These are phyloP conservation scores for Elaeagnus macrophylla DNA, from an alignment of 306 rosid genomes.

Conservation along the genomic window DNA sequence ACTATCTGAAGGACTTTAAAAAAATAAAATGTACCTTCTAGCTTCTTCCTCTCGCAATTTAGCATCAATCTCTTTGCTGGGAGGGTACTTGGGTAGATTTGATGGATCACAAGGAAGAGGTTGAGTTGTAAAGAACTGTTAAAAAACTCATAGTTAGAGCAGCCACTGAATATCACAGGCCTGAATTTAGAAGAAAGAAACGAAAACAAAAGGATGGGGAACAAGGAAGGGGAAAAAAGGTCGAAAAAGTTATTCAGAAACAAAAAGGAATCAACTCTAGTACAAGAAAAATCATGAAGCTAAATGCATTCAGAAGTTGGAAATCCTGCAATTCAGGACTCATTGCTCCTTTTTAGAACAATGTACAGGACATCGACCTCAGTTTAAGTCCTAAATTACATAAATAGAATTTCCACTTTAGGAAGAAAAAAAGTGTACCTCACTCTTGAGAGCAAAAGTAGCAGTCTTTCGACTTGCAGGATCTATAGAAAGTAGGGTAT, in stretches of 20 bases:
- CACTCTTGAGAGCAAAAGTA: constrained; percentile 57
- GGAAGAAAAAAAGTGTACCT: constrained; percentile 38
- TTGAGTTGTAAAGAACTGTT: constrained; percentile 64
- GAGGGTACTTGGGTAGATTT: constrained; percentile 80
- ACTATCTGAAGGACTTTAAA: background rate
- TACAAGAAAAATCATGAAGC: background rate
- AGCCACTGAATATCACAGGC: no score
- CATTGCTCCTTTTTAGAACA: background rate
- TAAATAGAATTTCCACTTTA: background rate
- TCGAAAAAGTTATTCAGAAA: no score
- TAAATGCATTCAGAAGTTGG: background rate
- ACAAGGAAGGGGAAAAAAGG: no score
- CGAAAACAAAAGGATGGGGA: no score
- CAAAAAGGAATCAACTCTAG: no score
- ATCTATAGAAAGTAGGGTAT: constrained; percentile 67
- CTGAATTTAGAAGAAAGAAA: no score
- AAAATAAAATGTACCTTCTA: constrained; percentile 45
- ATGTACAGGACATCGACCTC: background rate
- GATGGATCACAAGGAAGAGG: constrained; percentile 86
- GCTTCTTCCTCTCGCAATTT: constrained; percentile 58
- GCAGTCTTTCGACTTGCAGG: constrained; percentile 75
- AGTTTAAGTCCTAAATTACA: background rate
- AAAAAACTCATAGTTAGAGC: constrained; percentile 4
- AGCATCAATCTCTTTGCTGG: constrained; percentile 87
- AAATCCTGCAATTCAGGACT: background rate